Conservation (phyloP, 768 basidiomycete species). For the Coprinopsis strossmayeri region DNA sequence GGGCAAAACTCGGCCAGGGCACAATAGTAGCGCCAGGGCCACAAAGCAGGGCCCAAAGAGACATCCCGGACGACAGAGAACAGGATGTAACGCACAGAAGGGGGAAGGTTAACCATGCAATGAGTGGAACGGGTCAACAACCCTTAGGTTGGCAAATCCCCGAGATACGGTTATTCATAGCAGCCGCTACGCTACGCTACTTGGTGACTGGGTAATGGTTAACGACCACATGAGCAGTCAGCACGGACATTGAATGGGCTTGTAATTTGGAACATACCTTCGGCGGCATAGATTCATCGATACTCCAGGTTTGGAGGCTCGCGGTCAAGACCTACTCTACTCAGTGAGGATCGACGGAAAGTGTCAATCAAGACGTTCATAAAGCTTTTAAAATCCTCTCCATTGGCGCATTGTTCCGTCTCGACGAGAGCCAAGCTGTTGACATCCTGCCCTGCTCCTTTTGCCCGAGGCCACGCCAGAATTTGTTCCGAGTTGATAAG, state of each 20-base stretch:
- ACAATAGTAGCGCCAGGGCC: no score
- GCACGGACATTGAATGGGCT: no score
- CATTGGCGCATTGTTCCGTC: neutral
- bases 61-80: neutral
- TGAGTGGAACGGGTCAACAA: neutral
- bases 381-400: neutral
- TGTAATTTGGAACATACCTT: neutral
- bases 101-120: neutral
- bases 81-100: neutral
- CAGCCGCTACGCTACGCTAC: neutral
- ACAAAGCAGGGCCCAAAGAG: no score
- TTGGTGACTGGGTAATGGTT: no score
- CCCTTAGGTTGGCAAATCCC: neutral
- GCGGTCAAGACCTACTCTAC: neutral
- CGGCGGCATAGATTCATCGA: neutral
- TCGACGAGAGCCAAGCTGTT: neutral
- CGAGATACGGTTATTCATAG: neutral
- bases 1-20: no score
- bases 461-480: neutral
- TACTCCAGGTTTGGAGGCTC: neutral
- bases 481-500: neutral
- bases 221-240: no score
- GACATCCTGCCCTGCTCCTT: neutral
- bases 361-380: neutral
- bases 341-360: constrained; percentile 1